A percentile compares a stretch with the other conserved stretches of the same genome.
Conservation (phyloP, 2,329 filamentous ascomycete genomes). For the Xylariomycetidae sp. region DNA sequence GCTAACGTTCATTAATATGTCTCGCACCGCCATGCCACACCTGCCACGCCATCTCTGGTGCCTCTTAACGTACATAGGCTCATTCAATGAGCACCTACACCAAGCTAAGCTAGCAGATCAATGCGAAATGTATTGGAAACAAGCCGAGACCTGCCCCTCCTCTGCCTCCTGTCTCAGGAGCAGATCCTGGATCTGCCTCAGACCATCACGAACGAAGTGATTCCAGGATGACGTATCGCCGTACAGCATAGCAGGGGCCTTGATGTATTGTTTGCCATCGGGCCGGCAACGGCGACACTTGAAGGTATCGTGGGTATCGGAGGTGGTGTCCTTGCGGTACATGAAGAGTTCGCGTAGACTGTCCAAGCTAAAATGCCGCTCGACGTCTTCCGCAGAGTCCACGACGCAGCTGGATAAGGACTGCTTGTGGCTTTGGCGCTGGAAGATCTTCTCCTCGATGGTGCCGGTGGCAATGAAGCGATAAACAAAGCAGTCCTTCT, state of each 20-base stretch:
- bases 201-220: slow-evolving; percentile 78
- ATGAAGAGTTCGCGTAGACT: slow-evolving; percentile 90
- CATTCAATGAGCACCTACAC: too few relatives aligned
- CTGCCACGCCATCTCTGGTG: too few relatives aligned
- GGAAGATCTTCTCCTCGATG: slow-evolving; percentile 99
- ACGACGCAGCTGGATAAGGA: slow-evolving; percentile 94
- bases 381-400: slow-evolving; percentile 92
- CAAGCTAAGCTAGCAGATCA: too few relatives aligned
- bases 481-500: slow-evolving; percentile 99
- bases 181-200: slow-evolving; percentile 84
- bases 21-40: too few relatives aligned
- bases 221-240: slow-evolving; percentile 99
- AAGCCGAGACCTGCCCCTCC: slow-evolving; percentile 78
- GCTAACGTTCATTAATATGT: too few relatives aligned
- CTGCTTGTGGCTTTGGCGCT: slow-evolving; percentile 97
- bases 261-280: slow-evolving; percentile 80
- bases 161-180: slow-evolving; percentile 78
- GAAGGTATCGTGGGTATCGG: slow-evolving; percentile 97
- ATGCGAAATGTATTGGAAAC: slow-evolving; percentile 98
- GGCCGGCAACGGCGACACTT: slow-evolving; percentile 93
- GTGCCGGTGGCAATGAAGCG: slow-evolving; percentile 98
- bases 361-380: slow-evolving; percentile 91
- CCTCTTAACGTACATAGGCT: too few relatives aligned
- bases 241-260: slow-evolving; percentile 91
- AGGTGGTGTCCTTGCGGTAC: slow-evolving; percentile 76